Base-by-base conservation (phyloP, 257 asterid genomes). In the Rehmannia glutinosa region DNA sequence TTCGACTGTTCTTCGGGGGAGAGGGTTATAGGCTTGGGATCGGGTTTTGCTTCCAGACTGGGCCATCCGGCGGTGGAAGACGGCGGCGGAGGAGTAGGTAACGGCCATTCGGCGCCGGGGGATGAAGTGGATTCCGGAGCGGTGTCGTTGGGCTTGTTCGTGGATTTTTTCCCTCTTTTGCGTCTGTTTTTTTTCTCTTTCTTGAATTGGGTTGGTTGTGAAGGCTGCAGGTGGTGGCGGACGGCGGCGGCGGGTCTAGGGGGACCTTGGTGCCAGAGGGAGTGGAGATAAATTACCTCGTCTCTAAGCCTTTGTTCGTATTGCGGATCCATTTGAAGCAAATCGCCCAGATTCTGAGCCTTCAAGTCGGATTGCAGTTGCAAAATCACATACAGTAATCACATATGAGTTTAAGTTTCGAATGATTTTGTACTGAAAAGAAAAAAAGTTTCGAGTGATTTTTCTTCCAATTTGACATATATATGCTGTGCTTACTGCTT, bases 191-290 rank as follows among this genome's bases (percentile, higher is more conserved):
- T 63, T 8, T 33, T 15, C 69, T 32, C 65, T 60, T 71, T 78
- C 86, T 84, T 84, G 78, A 77, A 72, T 6, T 19, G 71, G 17
- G 76, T 70, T 41, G 79, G 8, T 33, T 68, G 71, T 0, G 59
- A n/a, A 67, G 85, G 83, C 5, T 25, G 79, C 30, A 81, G 79
- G 30, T 24, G 46, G 51, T 20, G 55, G 74, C 67, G 68, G 13
- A 27, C 4, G 28, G 49, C 15, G 66, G 70, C 43, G 74, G 73
- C 23, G n/a, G 72, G 6, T 64, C 56, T 45, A 2, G 86, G 96
- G 36, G 94, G 97, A 51, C 90, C 95, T 75, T 66, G 82, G 56
- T 81, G 87, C 95, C 92, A 84, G 35, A 92, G 82, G 64, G 89
- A 83, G 70, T 82, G 96, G 69, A 91, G 90, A 83, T 80, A 91